phyloP scores from a whole-genome alignment of 1,284 basidiomycete genomes.

The Microbotryomycetes sp. region DNA sequence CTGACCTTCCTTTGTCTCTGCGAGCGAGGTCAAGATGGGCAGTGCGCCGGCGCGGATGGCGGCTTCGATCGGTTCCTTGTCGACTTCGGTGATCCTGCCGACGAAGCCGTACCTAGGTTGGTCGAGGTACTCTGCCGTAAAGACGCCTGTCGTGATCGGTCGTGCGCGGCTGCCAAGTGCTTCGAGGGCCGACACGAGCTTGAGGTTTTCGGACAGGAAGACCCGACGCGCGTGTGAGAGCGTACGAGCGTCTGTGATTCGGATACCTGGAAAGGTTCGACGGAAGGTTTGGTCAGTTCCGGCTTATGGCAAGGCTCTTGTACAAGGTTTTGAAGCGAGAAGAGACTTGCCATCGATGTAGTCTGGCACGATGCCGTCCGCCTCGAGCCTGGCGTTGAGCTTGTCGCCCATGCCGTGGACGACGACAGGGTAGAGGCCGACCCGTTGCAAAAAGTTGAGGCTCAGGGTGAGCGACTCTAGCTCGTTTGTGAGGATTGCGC shows the following conservation, averaged over 20 bases:
- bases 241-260: constrained; percentile 88
- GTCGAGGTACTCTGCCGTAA: constrained; percentile 90
- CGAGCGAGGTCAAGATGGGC: constrained; percentile 84
- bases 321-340: too few species aligned
- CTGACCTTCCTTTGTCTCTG: constrained; percentile 84
- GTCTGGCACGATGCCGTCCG: constrained; percentile 82
- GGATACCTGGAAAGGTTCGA: constrained; percentile 51
- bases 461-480: constrained; percentile 85
- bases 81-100: constrained; percentile 82
- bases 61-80: constrained; percentile 90
- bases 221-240: constrained; percentile 87
- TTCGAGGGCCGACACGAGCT: constrained; percentile 82
- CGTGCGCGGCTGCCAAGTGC: constrained; percentile 86
- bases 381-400: constrained; percentile 75
- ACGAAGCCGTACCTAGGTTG: constrained; percentile 89
- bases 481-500: constrained; percentile 76
- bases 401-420: constrained; percentile 70
- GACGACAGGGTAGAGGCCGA: constrained; percentile 88
- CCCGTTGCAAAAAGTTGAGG: constrained; percentile 84
- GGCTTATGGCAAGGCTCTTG: neutral
- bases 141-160: constrained; percentile 91
- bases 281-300: too few species aligned
- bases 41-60: constrained; percentile 87
- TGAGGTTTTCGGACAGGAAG: constrained; percentile 90
- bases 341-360: constrained; percentile 63